Evolutionary conservation across 108 stramenopile species (phyloP).

Genomic region (Pelagomonas calceolata): DNA sequence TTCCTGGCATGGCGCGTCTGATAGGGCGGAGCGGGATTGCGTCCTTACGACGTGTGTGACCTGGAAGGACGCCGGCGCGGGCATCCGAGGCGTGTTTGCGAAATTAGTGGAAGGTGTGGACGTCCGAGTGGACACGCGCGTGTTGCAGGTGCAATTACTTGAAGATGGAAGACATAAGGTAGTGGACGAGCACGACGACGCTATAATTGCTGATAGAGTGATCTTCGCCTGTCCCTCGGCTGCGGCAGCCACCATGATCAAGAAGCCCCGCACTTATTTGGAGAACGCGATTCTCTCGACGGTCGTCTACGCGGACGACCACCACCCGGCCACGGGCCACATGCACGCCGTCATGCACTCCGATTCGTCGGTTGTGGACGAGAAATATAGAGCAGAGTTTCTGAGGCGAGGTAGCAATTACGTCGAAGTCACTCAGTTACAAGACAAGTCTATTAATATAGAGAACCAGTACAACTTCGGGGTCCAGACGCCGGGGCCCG

Average conservation of each 20-base stretch:
- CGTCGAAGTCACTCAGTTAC: constrained; percentile 40
- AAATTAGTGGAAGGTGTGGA: constrained; percentile 37
- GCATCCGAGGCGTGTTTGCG: constrained; percentile 41
- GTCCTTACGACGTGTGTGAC: constrained; percentile 45
- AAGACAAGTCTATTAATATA: constrained; percentile 39
- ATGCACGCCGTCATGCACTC: constrained; percentile 48
- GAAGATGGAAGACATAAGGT: constrained; percentile 40
- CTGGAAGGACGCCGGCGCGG: constrained; percentile 48
- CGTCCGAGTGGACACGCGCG: constrained; percentile 34
- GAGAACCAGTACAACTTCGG: constrained; percentile 53
- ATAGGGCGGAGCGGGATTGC: constrained; percentile 31
- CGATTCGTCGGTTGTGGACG: constrained; percentile 40
- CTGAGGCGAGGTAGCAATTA: constrained; percentile 40
- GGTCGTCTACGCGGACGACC: constrained; percentile 44
- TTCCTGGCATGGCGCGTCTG: constrained; percentile 24
- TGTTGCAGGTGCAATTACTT: constrained; percentile 32
- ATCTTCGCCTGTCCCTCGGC: constrained; percentile 44
- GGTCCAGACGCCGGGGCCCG: constrained; percentile 43
- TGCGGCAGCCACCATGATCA: constrained; percentile 42
- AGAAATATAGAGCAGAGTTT: constrained; percentile 32
- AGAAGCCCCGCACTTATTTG: constrained; percentile 22
- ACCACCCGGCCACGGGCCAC: constrained; percentile 45
- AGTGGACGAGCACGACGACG: constrained; percentile 38
- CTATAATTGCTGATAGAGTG: constrained; percentile 40
- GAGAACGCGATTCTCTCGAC: constrained; percentile 38